These are phyloP conservation scores for Pichia sp. DNA, from an alignment of 1,139 yeast species.

Conservation along the genomic window DNA sequence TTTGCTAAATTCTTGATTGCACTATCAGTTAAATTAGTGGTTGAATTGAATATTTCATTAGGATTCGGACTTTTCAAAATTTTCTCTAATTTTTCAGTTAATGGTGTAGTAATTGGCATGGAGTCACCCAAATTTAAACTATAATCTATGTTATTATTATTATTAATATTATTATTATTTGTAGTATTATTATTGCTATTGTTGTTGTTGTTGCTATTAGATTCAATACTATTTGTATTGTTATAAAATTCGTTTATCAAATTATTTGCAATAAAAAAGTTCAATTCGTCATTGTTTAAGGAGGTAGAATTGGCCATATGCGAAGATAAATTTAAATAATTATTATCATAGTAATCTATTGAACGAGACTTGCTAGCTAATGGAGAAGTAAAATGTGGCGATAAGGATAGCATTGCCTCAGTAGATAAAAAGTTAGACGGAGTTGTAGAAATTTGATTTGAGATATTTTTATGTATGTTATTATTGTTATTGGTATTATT, in stretches of 20 bases:
- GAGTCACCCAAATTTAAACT: constrained; percentile 14
- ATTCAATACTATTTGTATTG: too few relatives aligned
- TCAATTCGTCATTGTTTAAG: constrained; percentile 13
- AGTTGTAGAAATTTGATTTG: neutral
- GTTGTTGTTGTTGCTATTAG: neutral
- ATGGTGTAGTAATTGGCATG: constrained; percentile 4
- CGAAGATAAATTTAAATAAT: constrained; percentile 13
- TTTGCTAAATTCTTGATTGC: constrained; percentile 7
- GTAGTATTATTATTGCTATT: constrained; percentile 7
- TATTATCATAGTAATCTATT: constrained; percentile 15
- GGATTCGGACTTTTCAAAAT: constrained; percentile 23
- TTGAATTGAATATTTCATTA: constrained; percentile 19
- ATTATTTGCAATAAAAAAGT: neutral
- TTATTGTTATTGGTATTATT: neutral
- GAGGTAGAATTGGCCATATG: constrained; percentile 8
- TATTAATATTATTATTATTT: neutral
- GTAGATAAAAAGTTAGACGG: neutral
- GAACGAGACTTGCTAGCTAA: constrained; percentile 12
- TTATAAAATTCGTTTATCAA: constrained; percentile 11
- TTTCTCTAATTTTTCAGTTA: constrained; percentile 23
- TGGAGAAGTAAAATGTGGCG: constrained; percentile 17
- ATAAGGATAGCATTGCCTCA: neutral
- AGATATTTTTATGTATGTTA: too few relatives aligned
- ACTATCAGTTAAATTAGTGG: constrained; percentile 16
- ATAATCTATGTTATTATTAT: constrained; percentile 15